Conservation (phyloP, 768 basidiomycete species). For the Russula foetens region DNA sequence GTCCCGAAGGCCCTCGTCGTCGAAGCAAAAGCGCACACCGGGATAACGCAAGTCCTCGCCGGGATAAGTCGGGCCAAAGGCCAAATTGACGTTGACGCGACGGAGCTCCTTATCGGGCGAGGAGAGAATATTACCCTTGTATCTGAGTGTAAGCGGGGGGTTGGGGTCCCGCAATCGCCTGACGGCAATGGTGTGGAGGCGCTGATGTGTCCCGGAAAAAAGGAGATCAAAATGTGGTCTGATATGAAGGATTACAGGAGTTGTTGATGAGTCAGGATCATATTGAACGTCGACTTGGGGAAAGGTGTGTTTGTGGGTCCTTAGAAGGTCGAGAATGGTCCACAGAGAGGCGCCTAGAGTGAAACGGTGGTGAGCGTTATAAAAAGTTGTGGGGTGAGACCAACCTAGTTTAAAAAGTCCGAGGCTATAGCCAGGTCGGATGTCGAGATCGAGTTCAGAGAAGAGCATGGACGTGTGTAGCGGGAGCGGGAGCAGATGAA, state of each 20-base stretch:
- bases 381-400: neutral
- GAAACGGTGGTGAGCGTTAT: neutral
- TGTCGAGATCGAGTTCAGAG: constrained; percentile 63
- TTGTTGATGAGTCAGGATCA: constrained; percentile 63
- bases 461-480: constrained; percentile 33
- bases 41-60: constrained; percentile 73
- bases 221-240: constrained; percentile 80
- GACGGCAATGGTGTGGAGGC: constrained; percentile 70
- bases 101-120: constrained; percentile 52
- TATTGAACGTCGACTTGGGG: constrained; percentile 82
- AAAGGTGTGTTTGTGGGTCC: constrained; percentile 56
- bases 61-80: constrained; percentile 80
- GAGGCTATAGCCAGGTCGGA: constrained; percentile 66
- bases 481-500: no score
- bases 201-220: constrained; percentile 72
- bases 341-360: constrained; percentile 64
- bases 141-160: constrained; percentile 60
- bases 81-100: constrained; percentile 56
- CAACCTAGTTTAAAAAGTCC: constrained; percentile 65
- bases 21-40: constrained; percentile 78
- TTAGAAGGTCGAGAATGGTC: constrained; percentile 62
- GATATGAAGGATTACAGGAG: constrained; percentile 70
- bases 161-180: constrained; percentile 57
- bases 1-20: constrained; percentile 54
- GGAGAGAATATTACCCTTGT: constrained; percentile 56